Base-by-base conservation (phyloP, 2,329 filamentous ascomycete species). In the Microcera coccophila region DNA sequence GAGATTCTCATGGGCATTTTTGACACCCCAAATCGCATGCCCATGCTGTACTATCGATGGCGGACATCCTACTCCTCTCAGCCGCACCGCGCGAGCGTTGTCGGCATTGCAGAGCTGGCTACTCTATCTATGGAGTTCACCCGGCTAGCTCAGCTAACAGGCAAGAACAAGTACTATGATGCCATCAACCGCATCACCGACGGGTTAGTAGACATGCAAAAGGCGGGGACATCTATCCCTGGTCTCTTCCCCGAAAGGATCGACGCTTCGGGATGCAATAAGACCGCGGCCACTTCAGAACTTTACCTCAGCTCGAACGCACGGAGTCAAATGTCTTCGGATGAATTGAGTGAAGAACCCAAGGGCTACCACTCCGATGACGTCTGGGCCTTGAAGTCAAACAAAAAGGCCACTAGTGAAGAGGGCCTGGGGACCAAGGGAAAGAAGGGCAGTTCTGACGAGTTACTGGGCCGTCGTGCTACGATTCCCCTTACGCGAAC, bases 11-110 rank as follows among this genome's bases (percentile, higher is more conserved):
- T 90, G 70, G 82, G 84, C 40, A 78, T 85, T 4, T 95, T 95
- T 57, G 89, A 95, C 65, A 96, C 91, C 1, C 90, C 90, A 1
- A 96, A 97, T 63, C 82, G 89, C 54, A 94, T 97, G 87, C 90
- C 91, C 3, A 68, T 88, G 5, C 76, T 89, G 4, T 90, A 84
- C 65, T 94, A 91, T 66, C 71, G 76, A 49, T 95, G 86, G 87
- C 78, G 79, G 55, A 86, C 84, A 52, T 67, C 75, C 14, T 80
- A 73, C 55, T 76, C 78, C 9, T 79, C 76, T 3, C 76, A 82
- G 51, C 78, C 82, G 5, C 84, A 82, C 54, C 74, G 77, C 18
- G 86, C 86, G 1, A 69, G 72, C 45, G 66, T 61, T 37, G 77
- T 78, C n/a, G 69, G 76, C 55, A 65, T 83, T 22, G 81, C 81